These are phyloP conservation scores for Penicillium sp. DNA, from an alignment of 2,329 filamentous ascomycete genomes.

Conservation along the genomic window DNA sequence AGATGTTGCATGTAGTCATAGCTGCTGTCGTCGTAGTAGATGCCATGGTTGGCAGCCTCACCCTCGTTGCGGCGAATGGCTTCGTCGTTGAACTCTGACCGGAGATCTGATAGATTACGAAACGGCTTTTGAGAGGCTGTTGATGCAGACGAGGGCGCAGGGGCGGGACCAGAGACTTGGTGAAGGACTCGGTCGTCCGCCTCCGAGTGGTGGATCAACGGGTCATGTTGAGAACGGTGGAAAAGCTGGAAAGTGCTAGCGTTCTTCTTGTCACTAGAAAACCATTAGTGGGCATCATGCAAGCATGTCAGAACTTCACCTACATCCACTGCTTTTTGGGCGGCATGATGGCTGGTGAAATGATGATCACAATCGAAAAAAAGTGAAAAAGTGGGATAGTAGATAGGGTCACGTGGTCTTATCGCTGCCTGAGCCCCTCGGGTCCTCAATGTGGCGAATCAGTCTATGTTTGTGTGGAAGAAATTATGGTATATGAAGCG, in stretches of 20 bases:
- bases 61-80: constrained; percentile 82
- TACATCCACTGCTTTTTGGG: constrained; percentile 66
- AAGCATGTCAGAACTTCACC: constrained; percentile 22
- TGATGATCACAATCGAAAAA: constrained; percentile 16
- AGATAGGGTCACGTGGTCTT: constrained; percentile 30
- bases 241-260: constrained; percentile 92
- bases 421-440: constrained; percentile 24
- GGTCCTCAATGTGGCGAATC: constrained; percentile 14
- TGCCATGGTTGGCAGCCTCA: constrained; percentile 86
- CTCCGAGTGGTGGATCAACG: constrained; percentile 84
- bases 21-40: constrained; percentile 89
- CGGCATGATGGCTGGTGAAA: constrained; percentile 55
- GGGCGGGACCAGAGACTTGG: constrained; percentile 47
- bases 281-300: constrained; percentile 21
- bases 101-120: constrained; percentile 65
- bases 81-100: constrained; percentile 62
- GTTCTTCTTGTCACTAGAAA: constrained; percentile 71
- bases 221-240: constrained; percentile 94
- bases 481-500: no score
- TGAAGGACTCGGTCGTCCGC: constrained; percentile 89
- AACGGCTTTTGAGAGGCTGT: constrained; percentile 45
- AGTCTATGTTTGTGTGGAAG: no score
- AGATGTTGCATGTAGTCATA: constrained; percentile 99
- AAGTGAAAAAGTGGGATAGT: constrained; percentile 27
- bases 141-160: constrained; percentile 22